Base-by-base conservation (phyloP, 2,329 filamentous ascomycete species). In the Epichloe gansuensis region DNA sequence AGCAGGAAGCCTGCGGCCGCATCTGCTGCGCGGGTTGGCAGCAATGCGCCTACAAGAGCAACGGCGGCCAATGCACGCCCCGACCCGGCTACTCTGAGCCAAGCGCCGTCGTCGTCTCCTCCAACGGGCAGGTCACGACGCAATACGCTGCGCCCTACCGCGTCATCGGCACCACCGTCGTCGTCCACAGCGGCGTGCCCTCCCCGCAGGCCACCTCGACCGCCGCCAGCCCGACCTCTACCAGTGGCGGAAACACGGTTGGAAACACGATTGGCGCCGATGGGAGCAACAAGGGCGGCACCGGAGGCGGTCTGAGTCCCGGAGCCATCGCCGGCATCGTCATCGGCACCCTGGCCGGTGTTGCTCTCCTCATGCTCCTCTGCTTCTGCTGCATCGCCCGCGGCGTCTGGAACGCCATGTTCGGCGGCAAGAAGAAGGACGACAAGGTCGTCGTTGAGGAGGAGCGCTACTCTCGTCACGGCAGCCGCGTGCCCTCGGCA, bases 271-370 rank as follows among this genome's bases (percentile, higher is more conserved):
- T 67, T 25, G 66, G 64, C 8, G 63, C 60, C 15, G 64, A 61
- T 43, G 68, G 64, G 17, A 60, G 59, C 35, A 73, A 71, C 36
- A 72, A 71, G 36, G 65, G 66, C 45, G 69, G 67, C 41, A 60
- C 56, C 39, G 67, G 69, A 31, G 68, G 68, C 52, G 66, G 69
- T 43, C 74, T 90, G 51, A 86, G 82, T 60, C 77, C 74, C 43
- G 86, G 85, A 50, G 86, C 84, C 54, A 90, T 90, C 60, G 86
- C 87, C 15, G 86, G 86, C 54, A 90, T 90, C 60, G 86, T 90
- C 57, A 82, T 90, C 52, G 86, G 86, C 56, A 77, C 80, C 11
- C 73, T 90, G 47, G 76, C 77, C 13, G 86, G 84, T 55, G 73
- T 89, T 38, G 67, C 76, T 41, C 71, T 90, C 2, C 76, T 90